phyloP scores from a whole-genome alignment of 345 rosid genomes.

The Cardamine chenopodiifolia region DNA sequence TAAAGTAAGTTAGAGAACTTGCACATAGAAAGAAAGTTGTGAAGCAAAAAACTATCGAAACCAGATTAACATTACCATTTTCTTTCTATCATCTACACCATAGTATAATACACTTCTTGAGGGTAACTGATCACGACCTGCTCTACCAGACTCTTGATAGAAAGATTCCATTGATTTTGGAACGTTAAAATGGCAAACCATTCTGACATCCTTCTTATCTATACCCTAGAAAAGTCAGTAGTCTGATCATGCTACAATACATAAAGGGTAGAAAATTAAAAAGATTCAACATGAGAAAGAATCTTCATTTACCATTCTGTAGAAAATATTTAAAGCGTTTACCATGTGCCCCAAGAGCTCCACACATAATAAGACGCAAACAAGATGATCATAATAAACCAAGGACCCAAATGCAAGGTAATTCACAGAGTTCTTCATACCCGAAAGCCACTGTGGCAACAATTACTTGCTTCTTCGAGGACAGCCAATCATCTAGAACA shows the following conservation, averaged over 20 bases:
- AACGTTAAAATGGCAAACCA: slow-evolving; percentile 88
- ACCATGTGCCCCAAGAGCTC: slow-evolving; percentile 55
- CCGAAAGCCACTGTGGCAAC: slow-evolving; percentile 99
- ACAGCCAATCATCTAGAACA: slow-evolving; percentile 90
- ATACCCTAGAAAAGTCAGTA: slow-evolving; percentile 65
- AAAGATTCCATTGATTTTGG: slow-evolving; percentile 98
- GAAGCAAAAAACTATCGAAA: slow-evolving; percentile 12
- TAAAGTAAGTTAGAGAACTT: slow-evolving; percentile 32
- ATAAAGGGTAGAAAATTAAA: not conserved
- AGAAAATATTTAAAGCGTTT: slow-evolving; percentile 48
- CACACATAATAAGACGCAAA: slow-evolving; percentile 44
- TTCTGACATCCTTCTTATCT: slow-evolving; percentile 91
- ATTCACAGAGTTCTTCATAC: slow-evolving; percentile 51
- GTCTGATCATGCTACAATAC: slow-evolving; percentile 25
- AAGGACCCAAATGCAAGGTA: not conserved
- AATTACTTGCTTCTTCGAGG: slow-evolving; percentile 89
- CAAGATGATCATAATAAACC: slow-evolving; percentile 48
- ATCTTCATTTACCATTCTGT: slow-evolving; percentile 77
- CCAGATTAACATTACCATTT: slow-evolving; percentile 59
- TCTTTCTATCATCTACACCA: slow-evolving; percentile 85
- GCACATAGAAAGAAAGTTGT: slow-evolving; percentile 15
- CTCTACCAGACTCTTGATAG: slow-evolving; percentile 99
- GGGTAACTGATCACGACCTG: slow-evolving; percentile 92
- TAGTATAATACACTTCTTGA: slow-evolving; percentile 86
- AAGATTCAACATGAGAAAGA: slow-evolving; percentile 10